Evolutionary conservation across 163 green algal genomes (phyloP).

Genomic region (Chloromonas sp.): DNA sequence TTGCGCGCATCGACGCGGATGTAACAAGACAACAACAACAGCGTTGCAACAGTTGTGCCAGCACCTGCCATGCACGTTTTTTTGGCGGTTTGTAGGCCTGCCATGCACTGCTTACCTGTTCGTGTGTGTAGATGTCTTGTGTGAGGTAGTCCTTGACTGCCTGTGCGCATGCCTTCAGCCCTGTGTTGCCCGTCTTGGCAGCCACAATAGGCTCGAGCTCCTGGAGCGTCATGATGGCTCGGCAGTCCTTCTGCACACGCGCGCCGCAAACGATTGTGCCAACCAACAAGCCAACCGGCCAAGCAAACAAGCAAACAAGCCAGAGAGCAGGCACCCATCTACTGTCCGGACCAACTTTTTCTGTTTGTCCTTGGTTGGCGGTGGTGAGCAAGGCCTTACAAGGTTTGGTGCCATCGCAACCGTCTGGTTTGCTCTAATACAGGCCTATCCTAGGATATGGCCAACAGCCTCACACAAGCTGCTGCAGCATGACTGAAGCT

Average conservation of each 20-base stretch:
- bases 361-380: no score
- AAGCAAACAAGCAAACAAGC: neutral
- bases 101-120: constrained; percentile 22
- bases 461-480: no score
- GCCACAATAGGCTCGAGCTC: constrained; percentile 69
- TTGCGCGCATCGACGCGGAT: no score
- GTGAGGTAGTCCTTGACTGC: constrained; percentile 60
- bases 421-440: no score
- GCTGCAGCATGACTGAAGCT: no score
- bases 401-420: no score
- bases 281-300: no score
- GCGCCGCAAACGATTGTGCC: neutral
- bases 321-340: neutral
- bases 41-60: neutral
- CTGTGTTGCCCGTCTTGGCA: constrained; percentile 16
- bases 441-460: no score
- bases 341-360: no score
- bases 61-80: neutral
- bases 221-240: constrained; percentile 55
- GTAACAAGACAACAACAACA: no score
- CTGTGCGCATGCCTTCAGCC: constrained; percentile 10
- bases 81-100: neutral
- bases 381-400: no score
- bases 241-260: neutral
- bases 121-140: constrained; percentile 52